Base-by-base conservation (phyloP, 2,329 filamentous ascomycete genomes). In the Stenocarpella maydis region DNA sequence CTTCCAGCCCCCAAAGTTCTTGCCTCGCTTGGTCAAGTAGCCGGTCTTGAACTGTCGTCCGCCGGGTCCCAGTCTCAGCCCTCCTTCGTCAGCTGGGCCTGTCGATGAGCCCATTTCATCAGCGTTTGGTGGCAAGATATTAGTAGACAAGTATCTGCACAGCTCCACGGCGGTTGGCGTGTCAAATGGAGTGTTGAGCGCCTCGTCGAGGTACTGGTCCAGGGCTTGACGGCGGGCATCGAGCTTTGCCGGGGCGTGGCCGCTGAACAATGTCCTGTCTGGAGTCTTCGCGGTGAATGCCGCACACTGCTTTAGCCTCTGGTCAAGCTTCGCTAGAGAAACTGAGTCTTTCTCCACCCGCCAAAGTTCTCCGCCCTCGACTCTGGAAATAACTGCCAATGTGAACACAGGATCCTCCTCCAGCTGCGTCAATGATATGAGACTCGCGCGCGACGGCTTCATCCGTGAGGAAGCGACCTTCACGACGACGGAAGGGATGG, bases 1-100 rank as follows among this genome's bases (percentile, higher is more conserved):
- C 81, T 99, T 99, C 96, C 96, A 99, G 60, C 96, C 96, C 64
- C 96, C 96, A 81, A 99, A 99, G 76, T 98, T 98, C 85, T 99
- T 99, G 60, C 96, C 96, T 74, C 93, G 89, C 83, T 99, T 99
- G 2, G 96, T 98, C 61, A 99, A 83, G 79, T 98, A 99, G 10
- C 96, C 96, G 77, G 91, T 95, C 76, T 93, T 94, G 70, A 90
- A 86, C 10, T 91, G 89, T 60, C 90, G 88, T 4, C 90, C 89
- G 74, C 91, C 88, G 7, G 88, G 85, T 0, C 89, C 88, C 4
- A 83, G 82, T 76, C 79, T 85, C 65, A 77, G 75, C n/a, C 74
- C 71, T 41, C 65, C 65, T 39, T 72, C 71, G 24, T 72, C 66
- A 24, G 64, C 37, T 4, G 58, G 69, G 10, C 69, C 69, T 21